Evolutionary conservation across 2,329 filamentous ascomycete species (phyloP), one percentile per base, ranked within the genome.

Genomic region (Xenosphaeropsis pyriputrescens): DNA sequence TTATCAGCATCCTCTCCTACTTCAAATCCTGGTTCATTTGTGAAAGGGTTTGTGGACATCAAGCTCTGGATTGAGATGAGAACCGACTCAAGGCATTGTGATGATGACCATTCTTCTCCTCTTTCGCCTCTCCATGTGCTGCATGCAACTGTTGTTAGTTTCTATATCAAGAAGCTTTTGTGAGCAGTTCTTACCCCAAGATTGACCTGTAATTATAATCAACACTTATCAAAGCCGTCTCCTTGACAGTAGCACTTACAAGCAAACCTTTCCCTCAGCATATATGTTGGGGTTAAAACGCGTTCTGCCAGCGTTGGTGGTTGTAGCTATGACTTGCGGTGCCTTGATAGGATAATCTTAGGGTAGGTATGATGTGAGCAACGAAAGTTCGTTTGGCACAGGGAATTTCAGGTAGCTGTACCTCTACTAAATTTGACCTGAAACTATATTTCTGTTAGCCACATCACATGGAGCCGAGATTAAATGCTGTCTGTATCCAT

Each of bases 201-300:
- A 93, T 93, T 6, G 85, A 93, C 48, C 82, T 88, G 41, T 38
- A n/a, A 12, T 37, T 32, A 32, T 15, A 15, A 15, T 32, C 14
- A 32, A 17, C 32, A 16, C 29, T 15, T 17, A 6, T 18, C 3
- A 13, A 13, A 32, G 16, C 12, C 13, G 3, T 11, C 30, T 32
- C 30, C 5, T 32, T 8, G 15, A 35, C 15, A 5, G 18, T 34
- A n/a, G 13, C 12, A 70, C 80, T 65, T 59, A 93, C 75, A 98
- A 60, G 63, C 91, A 98, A 40, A 98, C 88, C 60, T 89, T 93
- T 35, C 91, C 91, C 36, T 65, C 75, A 1, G 86, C 70, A 55
- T 98, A 98, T 43, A 98, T 94, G 54, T 98, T 98, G 3, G 91
- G 91, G 52, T 95, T 95, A 65, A 96, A 96, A 6, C 91, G 78